Conservation (phyloP, 2,329 filamentous ascomycete species). For the Ophiosphaerella narmari region DNA sequence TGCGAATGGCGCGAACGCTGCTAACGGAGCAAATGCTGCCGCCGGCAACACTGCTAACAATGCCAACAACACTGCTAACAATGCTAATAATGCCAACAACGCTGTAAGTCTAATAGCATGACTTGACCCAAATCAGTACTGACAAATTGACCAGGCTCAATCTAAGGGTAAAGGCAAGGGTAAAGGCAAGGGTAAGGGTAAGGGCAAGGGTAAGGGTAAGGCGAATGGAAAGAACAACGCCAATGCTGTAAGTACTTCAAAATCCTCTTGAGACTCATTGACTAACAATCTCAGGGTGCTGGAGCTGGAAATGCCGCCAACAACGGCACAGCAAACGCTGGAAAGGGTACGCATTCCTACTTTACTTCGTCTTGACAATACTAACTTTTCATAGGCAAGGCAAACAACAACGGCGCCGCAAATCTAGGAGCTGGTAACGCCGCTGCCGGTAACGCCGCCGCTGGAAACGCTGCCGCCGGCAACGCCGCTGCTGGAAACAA, state of each 20-base stretch:
- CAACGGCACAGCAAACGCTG: neutral
- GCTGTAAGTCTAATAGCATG: neutral
- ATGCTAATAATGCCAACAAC: neutral
- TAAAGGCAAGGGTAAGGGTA: constrained; percentile 1
- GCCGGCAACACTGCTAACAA: neutral
- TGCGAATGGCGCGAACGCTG: neutral
- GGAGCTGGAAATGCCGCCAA: constrained; percentile 3
- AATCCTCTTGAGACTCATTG: neutral
- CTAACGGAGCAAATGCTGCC: neutral
- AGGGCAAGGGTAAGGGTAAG: constrained; percentile 11
- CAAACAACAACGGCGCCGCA: neutral
- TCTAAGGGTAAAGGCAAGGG: too few species aligned
- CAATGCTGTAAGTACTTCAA: constrained; percentile 5
- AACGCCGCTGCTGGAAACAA: neutral
- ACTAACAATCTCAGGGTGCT: neutral
- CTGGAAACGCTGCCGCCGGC: neutral
- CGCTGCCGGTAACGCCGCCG: constrained; percentile 1
- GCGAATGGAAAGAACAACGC: constrained; percentile 4
- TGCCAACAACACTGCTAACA: constrained; percentile 1
- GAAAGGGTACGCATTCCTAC: neutral
- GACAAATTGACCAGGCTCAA: too few species aligned
- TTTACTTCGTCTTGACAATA: too few species aligned
- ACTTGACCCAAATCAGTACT: too few species aligned
- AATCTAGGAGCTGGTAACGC: neutral
- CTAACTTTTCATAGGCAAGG: too few species aligned